phyloP scores from a whole-genome alignment of 495 filamentous ascomycete species.

The Penicillium angulare region DNA sequence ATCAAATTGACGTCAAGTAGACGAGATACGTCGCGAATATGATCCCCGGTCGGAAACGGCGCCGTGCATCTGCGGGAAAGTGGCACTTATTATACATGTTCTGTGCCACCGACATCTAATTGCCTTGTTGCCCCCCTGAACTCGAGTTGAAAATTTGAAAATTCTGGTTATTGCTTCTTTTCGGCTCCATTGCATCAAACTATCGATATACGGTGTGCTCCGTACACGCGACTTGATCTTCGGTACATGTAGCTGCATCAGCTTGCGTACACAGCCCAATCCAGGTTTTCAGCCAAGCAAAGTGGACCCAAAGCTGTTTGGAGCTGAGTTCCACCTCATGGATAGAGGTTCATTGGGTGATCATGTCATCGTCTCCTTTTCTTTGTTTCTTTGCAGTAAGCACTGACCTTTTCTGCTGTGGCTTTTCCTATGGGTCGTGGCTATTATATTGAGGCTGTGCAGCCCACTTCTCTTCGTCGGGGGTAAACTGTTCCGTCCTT shows the following conservation, averaged over 20 bases:
- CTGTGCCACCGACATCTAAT: no score
- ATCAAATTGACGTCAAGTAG: conserved; percentile 31
- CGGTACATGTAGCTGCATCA: background rate
- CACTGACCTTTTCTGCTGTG: background rate
- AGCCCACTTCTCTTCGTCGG: background rate
- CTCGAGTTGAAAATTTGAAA: no score
- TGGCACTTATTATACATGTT: background rate
- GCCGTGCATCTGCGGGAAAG: background rate
- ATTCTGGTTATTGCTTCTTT: no score
- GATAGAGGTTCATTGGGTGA: background rate
- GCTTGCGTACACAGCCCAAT: background rate
- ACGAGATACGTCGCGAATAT: background rate
- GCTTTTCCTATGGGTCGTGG: background rate
- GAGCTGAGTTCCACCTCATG: no score
- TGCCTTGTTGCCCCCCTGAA: no score
- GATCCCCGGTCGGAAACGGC: conserved; percentile 1
- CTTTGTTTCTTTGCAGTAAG: background rate
- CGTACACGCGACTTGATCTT: background rate
- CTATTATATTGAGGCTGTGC: conserved; percentile 9
- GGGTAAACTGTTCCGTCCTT: background rate
- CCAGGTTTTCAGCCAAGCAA: no score
- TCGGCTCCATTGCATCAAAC: background rate
- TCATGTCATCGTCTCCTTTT: background rate
- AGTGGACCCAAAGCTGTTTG: no score
- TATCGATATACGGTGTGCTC: background rate